Evolutionary conservation across 805 yeast genomes (phyloP), one percentile per base, ranked within the genome.

Genomic region (Candida rishiriensis): DNA sequence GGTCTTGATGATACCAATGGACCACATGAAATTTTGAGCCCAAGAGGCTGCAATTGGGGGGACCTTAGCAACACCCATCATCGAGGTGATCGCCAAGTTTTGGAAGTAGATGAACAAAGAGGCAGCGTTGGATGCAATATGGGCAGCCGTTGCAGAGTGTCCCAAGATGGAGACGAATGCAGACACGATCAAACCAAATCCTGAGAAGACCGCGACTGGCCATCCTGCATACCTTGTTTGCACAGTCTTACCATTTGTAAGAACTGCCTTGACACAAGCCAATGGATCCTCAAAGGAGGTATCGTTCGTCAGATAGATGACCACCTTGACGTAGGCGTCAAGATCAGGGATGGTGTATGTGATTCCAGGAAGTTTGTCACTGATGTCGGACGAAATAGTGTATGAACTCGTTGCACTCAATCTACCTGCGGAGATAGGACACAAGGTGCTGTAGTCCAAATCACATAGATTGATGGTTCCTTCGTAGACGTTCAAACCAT

Each of bases 11-110:
- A 91, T 83, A 38, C 99, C 99, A 78, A 91, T 78, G 1, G 97
- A 82, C 98, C 98, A 91, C 65, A 80, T 82, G 72, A 93, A 93
- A 69, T 91, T 93, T 66, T 91, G 96, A 29, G 95, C 82, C 99
- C 99, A 91, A 2, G 98, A 90, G 3, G 96, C 88, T 5, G 97
- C 98, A 54, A 93, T 90, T 2, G 99, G 99, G 2, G 99, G 99
- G 16, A 88, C 86, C 48, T 79, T 72, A 16, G 88, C 78, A 29
- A 91, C 97, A 44, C 95, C 97, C 89, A 89, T 84, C 97, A 93
- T 90, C 14, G 96, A 78, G 15, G 91, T 84, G 47, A 91, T 81
- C 16, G 97, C 97, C 54, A 93, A 73, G 45, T 86, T 80, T 71
- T 93, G 99, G 78, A 91, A 93, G 66, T 93, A 93, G 43, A 89